Evolutionary conservation across 83 land plant species (phyloP).

Genomic region (Isoetes engelmannii): DNA sequence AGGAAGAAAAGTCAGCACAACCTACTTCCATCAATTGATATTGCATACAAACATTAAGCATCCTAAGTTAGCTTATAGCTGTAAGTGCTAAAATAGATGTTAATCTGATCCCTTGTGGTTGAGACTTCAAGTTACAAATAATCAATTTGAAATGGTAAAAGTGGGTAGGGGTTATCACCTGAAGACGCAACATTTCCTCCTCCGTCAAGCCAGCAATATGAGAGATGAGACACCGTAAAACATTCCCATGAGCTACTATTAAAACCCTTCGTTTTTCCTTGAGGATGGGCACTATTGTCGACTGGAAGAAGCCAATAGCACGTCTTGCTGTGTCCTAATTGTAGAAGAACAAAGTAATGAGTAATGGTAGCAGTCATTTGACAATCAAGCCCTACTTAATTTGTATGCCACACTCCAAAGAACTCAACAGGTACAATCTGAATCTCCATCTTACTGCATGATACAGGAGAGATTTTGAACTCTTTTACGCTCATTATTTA

Average conservation of each 20-base stretch:
- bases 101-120: background rate
- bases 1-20: no score
- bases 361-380: no score
- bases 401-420: no score
- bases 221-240: constrained; percentile 42
- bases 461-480: no score
- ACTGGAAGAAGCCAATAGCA: constrained; percentile 30
- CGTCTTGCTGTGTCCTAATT: constrained; percentile 36
- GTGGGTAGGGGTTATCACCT: constrained; percentile 18
- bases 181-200: constrained; percentile 41
- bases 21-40: no score
- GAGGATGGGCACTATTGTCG: constrained; percentile 40
- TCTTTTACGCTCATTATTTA: no score
- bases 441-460: no score
- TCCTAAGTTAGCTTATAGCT: background rate
- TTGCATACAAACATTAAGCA: no score
- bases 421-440: no score
- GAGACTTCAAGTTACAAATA: background rate
- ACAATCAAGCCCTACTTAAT: no score
- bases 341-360: background rate
- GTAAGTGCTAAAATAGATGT: background rate
- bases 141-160: background rate
- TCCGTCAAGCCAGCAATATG: constrained; percentile 37
- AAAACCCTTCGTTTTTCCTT: constrained; percentile 42
- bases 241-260: constrained; percentile 48